These are phyloP conservation scores for Annona cherimola DNA, from an alignment of 164 flowering plant species.

Conservation along the genomic window DNA sequence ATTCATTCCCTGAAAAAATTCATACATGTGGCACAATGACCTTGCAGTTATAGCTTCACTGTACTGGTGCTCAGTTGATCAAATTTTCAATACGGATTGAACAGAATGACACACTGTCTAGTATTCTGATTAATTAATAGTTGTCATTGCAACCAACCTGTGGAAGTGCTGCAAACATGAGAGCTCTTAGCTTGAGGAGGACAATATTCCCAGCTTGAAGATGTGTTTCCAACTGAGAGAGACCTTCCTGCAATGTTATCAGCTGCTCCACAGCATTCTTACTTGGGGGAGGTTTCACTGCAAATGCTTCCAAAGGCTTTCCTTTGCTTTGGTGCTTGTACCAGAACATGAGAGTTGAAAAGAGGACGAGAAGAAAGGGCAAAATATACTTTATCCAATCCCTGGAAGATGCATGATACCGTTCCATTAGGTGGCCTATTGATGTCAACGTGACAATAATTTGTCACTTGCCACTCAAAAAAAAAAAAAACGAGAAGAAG, in stretches of 20 bases:
- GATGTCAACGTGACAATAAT: background rate
- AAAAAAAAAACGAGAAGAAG: too few relatives aligned
- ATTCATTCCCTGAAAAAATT: too few relatives aligned
- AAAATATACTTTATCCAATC: slow-evolving; percentile 58
- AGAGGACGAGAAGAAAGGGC: slow-evolving; percentile 35
- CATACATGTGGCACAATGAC: too few relatives aligned
- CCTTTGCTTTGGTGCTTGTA: slow-evolving; percentile 37
- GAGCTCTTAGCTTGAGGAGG: slow-evolving; percentile 78
- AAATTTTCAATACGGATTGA: too few relatives aligned
- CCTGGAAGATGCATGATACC: slow-evolving; percentile 36
- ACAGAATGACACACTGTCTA: too few relatives aligned
- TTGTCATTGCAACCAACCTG: slow-evolving; percentile 36
- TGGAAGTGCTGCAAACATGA: slow-evolving; percentile 61
- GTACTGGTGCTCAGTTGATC: too few relatives aligned
- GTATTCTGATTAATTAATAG: too few relatives aligned
- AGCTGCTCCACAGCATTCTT: slow-evolving; percentile 81
- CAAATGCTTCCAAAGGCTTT: slow-evolving; percentile 52
- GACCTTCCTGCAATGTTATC: slow-evolving; percentile 58
- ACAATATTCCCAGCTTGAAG: slow-evolving; percentile 66
- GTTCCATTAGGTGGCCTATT: background rate
- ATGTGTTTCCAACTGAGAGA: slow-evolving; percentile 55
- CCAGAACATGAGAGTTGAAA: slow-evolving; percentile 64
- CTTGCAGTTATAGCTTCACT: too few relatives aligned
- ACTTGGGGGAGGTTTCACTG: slow-evolving; percentile 54
- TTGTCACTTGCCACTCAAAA: too few relatives aligned